phyloP scores from a whole-genome alignment of 495 filamentous ascomycete genomes.

The Staphylotrichum tortipilum region DNA sequence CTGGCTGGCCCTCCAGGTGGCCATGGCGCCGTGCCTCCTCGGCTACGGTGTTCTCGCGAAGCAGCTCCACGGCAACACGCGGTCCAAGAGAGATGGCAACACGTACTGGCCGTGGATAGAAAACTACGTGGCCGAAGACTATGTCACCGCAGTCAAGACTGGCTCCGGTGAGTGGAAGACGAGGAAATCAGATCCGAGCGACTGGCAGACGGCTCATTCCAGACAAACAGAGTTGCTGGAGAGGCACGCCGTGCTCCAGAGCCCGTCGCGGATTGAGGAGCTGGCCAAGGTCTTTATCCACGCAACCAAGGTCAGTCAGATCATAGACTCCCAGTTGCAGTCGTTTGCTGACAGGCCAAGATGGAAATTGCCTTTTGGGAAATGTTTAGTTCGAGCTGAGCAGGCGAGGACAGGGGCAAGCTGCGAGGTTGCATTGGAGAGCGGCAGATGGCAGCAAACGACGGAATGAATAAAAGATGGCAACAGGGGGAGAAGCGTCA shows the following conservation, averaged over 20 bases:
- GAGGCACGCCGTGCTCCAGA: constrained; percentile 58
- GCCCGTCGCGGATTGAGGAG: constrained; percentile 66
- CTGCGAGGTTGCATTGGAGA: too few relatives aligned
- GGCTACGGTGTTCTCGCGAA: constrained; percentile 75
- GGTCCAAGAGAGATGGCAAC: constrained; percentile 56
- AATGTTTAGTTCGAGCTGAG: constrained; percentile 43
- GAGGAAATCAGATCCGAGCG: neutral
- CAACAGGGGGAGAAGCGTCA: too few relatives aligned
- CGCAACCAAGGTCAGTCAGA: constrained; percentile 57
- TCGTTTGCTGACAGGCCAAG: constrained; percentile 33
- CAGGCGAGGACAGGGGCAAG: constrained; percentile 2
- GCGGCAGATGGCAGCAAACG: too few relatives aligned
- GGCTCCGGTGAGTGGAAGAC: constrained; percentile 53
- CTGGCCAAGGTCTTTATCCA: constrained; percentile 75
- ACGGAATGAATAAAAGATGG: too few relatives aligned
- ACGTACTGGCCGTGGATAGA: constrained; percentile 86
- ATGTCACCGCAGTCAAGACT: constrained; percentile 54
- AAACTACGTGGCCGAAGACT: constrained; percentile 76
- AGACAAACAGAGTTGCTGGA: constrained; percentile 58
- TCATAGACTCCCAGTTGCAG: neutral
- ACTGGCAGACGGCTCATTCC: constrained; percentile 7
- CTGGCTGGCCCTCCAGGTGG: constrained; percentile 73
- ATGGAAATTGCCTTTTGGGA: constrained; percentile 88
- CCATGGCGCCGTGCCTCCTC: constrained; percentile 75
- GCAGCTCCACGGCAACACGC: constrained; percentile 50